Conservation (phyloP, 176 grass and related monocot species). For the Phragmites australis region DNA sequence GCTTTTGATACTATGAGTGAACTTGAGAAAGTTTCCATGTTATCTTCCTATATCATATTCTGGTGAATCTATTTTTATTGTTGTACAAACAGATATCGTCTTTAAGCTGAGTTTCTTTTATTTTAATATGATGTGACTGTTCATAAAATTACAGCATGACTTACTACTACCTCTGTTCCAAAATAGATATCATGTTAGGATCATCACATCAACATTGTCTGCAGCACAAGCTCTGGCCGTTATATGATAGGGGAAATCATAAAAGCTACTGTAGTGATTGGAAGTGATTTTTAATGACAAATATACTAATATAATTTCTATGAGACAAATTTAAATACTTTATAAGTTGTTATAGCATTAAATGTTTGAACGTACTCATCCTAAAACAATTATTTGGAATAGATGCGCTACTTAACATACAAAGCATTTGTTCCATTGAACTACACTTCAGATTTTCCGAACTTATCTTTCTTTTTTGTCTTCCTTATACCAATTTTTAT, state of each 20-base stretch:
- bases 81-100: neutral
- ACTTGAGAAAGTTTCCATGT: neutral
- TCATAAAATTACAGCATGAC: neutral
- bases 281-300: neutral
- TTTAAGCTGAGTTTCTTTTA: neutral
- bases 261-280: neutral
- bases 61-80: neutral
- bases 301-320: neutral
- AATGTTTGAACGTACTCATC: slow-evolving; percentile 1
- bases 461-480: neutral
- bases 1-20: neutral
- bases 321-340: slow-evolving; percentile 3
- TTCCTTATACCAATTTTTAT: neutral
- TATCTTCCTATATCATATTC: neutral
- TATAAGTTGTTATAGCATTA: neutral
- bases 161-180: too few species aligned
- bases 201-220: neutral
- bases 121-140: neutral
- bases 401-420: neutral
- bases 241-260: neutral
- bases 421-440: slow-evolving; percentile 4
- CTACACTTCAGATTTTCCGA: neutral
- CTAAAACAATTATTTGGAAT: neutral
- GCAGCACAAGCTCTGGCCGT: neutral
- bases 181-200: neutral